phyloP scores from a whole-genome alignment of 2,329 filamentous ascomycete genomes.

The Aspergillus caelatus region DNA sequence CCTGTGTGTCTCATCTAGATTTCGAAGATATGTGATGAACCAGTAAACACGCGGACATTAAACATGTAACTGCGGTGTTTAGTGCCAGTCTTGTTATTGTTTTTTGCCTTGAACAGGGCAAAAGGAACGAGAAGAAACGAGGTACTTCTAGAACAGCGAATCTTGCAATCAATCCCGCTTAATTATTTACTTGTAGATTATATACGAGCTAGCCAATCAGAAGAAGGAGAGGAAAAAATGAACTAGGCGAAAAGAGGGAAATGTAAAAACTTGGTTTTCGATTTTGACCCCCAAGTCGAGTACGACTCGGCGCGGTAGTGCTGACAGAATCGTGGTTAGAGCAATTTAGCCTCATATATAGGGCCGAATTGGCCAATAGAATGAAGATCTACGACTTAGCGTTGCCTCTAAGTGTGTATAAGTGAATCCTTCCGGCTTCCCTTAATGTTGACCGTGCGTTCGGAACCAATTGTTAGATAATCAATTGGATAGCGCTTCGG shows the following conservation, averaged over 20 bases:
- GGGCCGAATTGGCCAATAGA: background rate
- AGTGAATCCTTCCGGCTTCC: background rate
- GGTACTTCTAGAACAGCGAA: background rate
- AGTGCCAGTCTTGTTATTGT: too few species aligned
- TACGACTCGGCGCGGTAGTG: background rate
- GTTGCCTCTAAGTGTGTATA: background rate
- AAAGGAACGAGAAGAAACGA: too few species aligned
- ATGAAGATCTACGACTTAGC: background rate
- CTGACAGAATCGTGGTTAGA: background rate
- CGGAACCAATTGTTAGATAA: background rate
- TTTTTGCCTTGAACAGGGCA: background rate
- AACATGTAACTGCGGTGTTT: too few species aligned
- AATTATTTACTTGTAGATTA: background rate
- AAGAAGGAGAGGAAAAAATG: rapidly evolving
- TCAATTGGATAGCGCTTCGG: background rate
- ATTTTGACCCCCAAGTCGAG: background rate
- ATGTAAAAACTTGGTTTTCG: background rate
- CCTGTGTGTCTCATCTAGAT: too few species aligned
- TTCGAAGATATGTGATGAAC: too few species aligned
- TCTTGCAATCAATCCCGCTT: too few species aligned
- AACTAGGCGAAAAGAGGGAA: background rate
- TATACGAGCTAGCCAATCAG: background rate
- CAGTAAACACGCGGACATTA: too few species aligned
- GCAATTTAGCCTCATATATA: background rate
- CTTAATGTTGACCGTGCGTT: background rate